A percentile compares a stretch with the other conserved stretches of the same genome.
Conservation (phyloP, 2,329 filamentous ascomycete genomes). For the Calycina herbarum region DNA sequence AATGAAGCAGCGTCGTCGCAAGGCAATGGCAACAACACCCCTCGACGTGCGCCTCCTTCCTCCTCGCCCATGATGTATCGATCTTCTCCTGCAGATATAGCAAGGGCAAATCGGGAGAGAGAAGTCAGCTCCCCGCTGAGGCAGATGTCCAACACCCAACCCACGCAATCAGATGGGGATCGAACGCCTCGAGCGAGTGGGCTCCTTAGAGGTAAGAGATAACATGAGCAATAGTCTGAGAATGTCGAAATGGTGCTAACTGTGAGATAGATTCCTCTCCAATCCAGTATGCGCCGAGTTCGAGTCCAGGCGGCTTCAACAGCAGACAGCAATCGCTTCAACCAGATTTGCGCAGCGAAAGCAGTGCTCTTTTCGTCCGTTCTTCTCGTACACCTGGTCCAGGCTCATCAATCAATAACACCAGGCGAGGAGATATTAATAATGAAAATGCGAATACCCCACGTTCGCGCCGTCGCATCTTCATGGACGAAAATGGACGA, state of each 20-base stretch:
- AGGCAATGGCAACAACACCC: slow-evolving; percentile 33
- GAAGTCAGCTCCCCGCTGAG: slow-evolving; percentile 59
- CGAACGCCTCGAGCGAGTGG: slow-evolving; percentile 68
- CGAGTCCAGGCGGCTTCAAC: slow-evolving; percentile 64
- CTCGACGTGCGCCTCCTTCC: slow-evolving; percentile 52
- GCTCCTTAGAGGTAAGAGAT: slow-evolving; percentile 59
- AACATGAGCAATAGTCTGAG: neutral
- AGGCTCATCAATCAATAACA: slow-evolving; percentile 52
- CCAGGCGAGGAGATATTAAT: slow-evolving; percentile 82
- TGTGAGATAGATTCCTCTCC: slow-evolving; percentile 78
- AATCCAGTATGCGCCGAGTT: slow-evolving; percentile 86
- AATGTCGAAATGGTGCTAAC: slow-evolving; percentile 10
- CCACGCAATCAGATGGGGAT: slow-evolving; percentile 56
- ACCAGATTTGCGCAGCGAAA: slow-evolving; percentile 76
- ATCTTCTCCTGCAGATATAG: slow-evolving; percentile 54
- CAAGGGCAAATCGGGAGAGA: slow-evolving; percentile 41
- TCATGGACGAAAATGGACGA: slow-evolving; percentile 57
- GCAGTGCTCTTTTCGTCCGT: slow-evolving; percentile 83
- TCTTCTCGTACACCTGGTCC: slow-evolving; percentile 54
- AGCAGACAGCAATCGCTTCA: slow-evolving; percentile 51
- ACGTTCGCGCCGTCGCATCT: slow-evolving; percentile 52
- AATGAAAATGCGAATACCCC: slow-evolving; percentile 67
- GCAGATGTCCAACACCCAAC: slow-evolving; percentile 59
- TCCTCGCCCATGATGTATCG: slow-evolving; percentile 83
- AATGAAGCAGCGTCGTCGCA: slow-evolving; percentile 38